These are phyloP conservation scores for Glycine latifolia DNA, from an alignment of 306 rosid genomes.

Conservation along the genomic window DNA sequence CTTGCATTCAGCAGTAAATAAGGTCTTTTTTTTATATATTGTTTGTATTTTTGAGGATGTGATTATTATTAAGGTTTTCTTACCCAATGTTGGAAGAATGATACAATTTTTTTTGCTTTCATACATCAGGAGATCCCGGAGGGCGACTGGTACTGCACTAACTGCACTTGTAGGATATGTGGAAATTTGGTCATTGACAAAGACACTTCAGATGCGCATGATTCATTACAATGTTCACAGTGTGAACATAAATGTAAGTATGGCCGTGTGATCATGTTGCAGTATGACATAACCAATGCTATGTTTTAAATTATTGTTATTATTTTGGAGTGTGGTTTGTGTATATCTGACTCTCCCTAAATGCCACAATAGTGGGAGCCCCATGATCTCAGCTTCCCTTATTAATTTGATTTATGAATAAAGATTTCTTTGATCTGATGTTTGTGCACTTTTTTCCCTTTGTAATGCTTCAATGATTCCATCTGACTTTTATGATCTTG, in stretches of 20 bases:
- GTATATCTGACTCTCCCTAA: conserved; percentile 19
- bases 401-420: conserved; percentile 22
- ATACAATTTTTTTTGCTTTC: conserved; percentile 38
- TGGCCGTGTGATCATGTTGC: conserved; percentile 28
- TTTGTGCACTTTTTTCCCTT: conserved; percentile 15
- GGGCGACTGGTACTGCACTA: conserved; percentile 93
- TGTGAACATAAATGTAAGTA: conserved; percentile 92
- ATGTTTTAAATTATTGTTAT: conserved; percentile 31
- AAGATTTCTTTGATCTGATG: conserved; percentile 28
- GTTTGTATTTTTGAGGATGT: conserved; percentile 34
- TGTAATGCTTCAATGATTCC: conserved; percentile 44
- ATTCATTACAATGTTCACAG: conserved; percentile 82
- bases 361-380: conserved; percentile 16
- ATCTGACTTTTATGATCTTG: conserved; percentile 46
- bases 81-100: conserved; percentile 36
- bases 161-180: conserved; percentile 90
- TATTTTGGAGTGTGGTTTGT: conserved; percentile 20
- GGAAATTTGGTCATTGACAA: conserved; percentile 73
- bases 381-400: background rate
- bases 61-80: conserved; percentile 42
- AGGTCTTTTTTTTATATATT: conserved; percentile 16
- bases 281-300: conserved; percentile 20
- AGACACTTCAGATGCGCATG: conserved; percentile 61
- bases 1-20: conserved; percentile 14
- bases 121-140: conserved; percentile 89